These are phyloP conservation scores for Protomyces lactucae-debilis DNA, from an alignment of 1,139 yeast genomes.

Conservation along the genomic window DNA sequence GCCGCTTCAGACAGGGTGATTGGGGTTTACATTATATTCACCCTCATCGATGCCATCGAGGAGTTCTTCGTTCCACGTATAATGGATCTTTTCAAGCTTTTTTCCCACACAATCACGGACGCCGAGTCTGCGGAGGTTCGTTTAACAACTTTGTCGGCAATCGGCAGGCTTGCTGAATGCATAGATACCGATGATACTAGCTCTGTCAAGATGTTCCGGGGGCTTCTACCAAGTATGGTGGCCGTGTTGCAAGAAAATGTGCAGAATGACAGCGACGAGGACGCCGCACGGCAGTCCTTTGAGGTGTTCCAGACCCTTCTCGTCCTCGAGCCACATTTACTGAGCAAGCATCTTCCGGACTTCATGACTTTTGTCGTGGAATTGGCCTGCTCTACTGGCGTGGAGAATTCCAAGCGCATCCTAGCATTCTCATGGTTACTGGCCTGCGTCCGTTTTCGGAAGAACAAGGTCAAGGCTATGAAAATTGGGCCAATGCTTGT, in stretches of 20 bases:
- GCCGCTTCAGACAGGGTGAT: slow-evolving; percentile 66
- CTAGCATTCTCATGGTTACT: slow-evolving; percentile 82
- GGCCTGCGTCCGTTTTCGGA: slow-evolving; percentile 60
- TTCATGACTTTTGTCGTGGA: slow-evolving; percentile 63
- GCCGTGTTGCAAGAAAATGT: slow-evolving; percentile 62
- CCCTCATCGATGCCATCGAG: slow-evolving; percentile 61
- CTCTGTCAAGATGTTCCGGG: slow-evolving; percentile 57
- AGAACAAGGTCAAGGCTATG: slow-evolving; percentile 45
- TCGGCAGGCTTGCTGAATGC: slow-evolving; percentile 68
- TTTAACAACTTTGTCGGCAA: slow-evolving; percentile 74
- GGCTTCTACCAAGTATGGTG: slow-evolving; percentile 73
- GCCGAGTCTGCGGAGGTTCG: slow-evolving; percentile 63
- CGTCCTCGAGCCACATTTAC: slow-evolving; percentile 66
- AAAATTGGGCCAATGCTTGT: slow-evolving; percentile 81
- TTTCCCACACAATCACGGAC: slow-evolving; percentile 56
- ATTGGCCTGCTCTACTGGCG: slow-evolving; percentile 58
- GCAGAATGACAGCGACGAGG: slow-evolving; percentile 64
- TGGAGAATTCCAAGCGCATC: slow-evolving; percentile 77
- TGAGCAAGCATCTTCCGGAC: slow-evolving; percentile 69
- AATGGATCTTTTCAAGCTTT: slow-evolving; percentile 54
- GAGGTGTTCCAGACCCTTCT: slow-evolving; percentile 79
- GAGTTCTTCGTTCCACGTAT: slow-evolving; percentile 54
- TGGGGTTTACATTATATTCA: slow-evolving; percentile 71
- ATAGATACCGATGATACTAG: slow-evolving; percentile 52
- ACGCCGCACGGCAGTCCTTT: slow-evolving; percentile 67